Evolutionary conservation across 805 yeast genomes (phyloP).

Genomic region (Hanseniaspora osmophila): DNA sequence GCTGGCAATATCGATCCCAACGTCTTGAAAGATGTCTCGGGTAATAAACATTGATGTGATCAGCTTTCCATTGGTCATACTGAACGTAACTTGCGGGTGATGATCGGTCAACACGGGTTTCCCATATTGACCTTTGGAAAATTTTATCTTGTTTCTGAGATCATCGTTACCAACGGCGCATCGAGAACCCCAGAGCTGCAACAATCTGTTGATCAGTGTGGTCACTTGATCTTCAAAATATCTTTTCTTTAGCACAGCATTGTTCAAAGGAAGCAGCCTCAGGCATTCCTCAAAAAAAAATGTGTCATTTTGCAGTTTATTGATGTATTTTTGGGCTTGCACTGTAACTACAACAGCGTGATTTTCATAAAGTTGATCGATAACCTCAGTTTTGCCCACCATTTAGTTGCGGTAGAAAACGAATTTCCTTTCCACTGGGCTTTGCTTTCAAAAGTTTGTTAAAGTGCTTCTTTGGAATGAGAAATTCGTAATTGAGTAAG

Average conservation of each 20-base stretch:
- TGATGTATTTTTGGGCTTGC: background rate
- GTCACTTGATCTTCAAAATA: constrained; percentile 22
- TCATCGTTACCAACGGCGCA: constrained; percentile 7
- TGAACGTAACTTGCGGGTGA: constrained; percentile 29
- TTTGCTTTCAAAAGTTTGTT: too few species aligned
- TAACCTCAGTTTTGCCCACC: background rate
- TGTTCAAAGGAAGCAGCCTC: constrained; percentile 29
- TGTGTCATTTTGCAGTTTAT: constrained; percentile 10
- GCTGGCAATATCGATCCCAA: constrained; percentile 36
- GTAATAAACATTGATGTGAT: constrained; percentile 32
- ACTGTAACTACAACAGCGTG: background rate
- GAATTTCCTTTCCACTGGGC: too few species aligned
- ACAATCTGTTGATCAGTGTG: constrained; percentile 31
- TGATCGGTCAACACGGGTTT: constrained; percentile 34
- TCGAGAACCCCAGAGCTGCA: constrained; percentile 31
- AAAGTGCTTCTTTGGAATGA: too few species aligned
- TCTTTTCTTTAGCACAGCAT: constrained; percentile 27
- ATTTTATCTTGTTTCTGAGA: constrained; percentile 3
- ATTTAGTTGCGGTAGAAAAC: too few species aligned
- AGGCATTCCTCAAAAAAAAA: constrained; percentile 35
- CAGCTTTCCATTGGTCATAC: constrained; percentile 45
- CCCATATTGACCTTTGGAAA: constrained; percentile 31
- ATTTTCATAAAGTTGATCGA: background rate
- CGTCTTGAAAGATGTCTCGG: constrained; percentile 12
- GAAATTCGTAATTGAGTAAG: too few species aligned